A percentile compares a stretch with the other conserved stretches of the same genome.
phyloP scores from a whole-genome alignment of 805 yeast genomes.

The Kregervanrija pseudodelftensis region DNA sequence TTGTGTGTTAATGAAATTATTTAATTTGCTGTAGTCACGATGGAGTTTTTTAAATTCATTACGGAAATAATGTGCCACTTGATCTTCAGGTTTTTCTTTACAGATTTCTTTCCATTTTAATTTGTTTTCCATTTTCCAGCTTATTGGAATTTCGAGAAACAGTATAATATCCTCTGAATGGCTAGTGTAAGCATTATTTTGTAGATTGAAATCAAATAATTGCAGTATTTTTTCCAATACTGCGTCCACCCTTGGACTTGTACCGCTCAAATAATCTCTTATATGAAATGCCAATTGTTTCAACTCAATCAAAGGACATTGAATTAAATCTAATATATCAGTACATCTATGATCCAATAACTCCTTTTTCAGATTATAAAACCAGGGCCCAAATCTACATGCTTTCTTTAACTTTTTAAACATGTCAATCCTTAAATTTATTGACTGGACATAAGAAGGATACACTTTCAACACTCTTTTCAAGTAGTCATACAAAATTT shows the following conservation, averaged over 20 bases:
- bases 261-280: conserved; percentile 3
- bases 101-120: conserved; percentile 16
- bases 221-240: conserved; percentile 4
- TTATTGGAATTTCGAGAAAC: conserved; percentile 13
- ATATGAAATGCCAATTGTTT: not conserved
- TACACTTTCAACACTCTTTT: conserved; percentile 19
- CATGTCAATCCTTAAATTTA: conserved; percentile 5
- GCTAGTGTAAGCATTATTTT: not conserved
- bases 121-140: conserved; percentile 18
- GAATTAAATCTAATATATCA: no score
- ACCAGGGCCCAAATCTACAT: no score
- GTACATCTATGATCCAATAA: no score
- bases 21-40: conserved; percentile 2
- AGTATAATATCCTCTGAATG: not conserved
- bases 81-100: conserved; percentile 13
- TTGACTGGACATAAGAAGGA: conserved; percentile 18
- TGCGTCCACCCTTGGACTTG: conserved; percentile 8
- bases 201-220: not conserved
- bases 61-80: conserved; percentile 14
- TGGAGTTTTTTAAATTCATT: conserved; percentile 10
- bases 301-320: no score
- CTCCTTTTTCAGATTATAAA: no score
- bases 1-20: conserved; percentile 7
- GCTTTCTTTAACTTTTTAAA: not conserved
- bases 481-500: conserved; percentile 14